Evolutionary conservation across 805 yeast genomes (phyloP).

Genomic region (Kuraishia cidri): DNA sequence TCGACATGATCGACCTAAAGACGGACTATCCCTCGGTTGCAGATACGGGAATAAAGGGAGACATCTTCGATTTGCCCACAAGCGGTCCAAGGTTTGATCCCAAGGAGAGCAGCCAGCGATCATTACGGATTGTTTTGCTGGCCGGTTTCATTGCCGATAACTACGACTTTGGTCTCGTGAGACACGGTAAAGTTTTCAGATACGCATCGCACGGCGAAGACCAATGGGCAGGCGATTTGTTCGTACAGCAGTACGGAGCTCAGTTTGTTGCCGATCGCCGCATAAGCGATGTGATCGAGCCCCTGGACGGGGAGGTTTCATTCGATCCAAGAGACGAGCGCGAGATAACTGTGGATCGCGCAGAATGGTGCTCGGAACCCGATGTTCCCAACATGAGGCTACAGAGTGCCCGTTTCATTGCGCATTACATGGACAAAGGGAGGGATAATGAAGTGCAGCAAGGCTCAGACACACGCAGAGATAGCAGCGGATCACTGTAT

Average conservation of each 20-base stretch:
- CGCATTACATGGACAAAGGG: neutral
- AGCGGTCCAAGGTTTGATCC: slow-evolving; percentile 46
- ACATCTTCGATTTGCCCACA: slow-evolving; percentile 56
- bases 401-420: neutral
- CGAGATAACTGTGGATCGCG: slow-evolving; percentile 13
- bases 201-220: slow-evolving; percentile 10
- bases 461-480: slow-evolving; percentile 1
- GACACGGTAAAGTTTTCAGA: slow-evolving; percentile 34
- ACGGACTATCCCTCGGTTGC: slow-evolving; percentile 38
- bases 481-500: no score
- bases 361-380: slow-evolving; percentile 20
- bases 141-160: slow-evolving; percentile 42
- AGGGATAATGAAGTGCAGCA: neutral
- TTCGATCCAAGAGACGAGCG: slow-evolving; percentile 11
- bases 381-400: slow-evolving; percentile 7
- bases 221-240: neutral
- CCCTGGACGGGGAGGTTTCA: neutral
- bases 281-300: neutral
- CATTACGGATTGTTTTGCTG: slow-evolving; percentile 39
- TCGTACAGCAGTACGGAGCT: neutral
- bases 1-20: slow-evolving; percentile 48
- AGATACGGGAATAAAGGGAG: slow-evolving; percentile 49
- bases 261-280: neutral
- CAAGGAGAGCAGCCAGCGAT: slow-evolving; percentile 39
- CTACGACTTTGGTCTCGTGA: slow-evolving; percentile 45